Evolutionary conservation across 768 basidiomycete genomes (phyloP).

Genomic region (Lentinus brumalis): DNA sequence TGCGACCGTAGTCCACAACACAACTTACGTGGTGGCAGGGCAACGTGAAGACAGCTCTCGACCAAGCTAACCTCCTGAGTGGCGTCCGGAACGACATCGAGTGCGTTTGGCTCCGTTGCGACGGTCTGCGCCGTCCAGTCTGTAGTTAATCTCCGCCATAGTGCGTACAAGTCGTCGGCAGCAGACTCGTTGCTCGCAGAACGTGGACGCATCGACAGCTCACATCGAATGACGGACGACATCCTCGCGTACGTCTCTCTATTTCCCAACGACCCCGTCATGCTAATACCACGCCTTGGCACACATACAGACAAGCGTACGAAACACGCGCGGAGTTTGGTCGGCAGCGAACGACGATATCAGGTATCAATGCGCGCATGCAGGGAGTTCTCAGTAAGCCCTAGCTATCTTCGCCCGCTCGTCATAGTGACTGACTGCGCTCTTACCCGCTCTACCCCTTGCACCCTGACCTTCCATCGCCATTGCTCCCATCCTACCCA

Average conservation of each 20-base stretch:
- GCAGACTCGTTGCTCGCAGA: constrained; percentile 88
- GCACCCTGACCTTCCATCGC: not conserved
- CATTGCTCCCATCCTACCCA: not conserved
- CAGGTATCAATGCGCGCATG: constrained; percentile 85
- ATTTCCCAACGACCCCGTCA: no score
- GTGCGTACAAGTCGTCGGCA: constrained; percentile 88
- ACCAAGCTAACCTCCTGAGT: constrained; percentile 83
- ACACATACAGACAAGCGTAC: constrained; percentile 80
- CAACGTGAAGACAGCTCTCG: constrained; percentile 80
- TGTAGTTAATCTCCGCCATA: constrained; percentile 32
- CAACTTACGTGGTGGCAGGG: constrained; percentile 42
- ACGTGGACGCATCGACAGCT: constrained; percentile 86
- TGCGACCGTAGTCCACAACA: not conserved
- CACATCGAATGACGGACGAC: constrained; percentile 93
- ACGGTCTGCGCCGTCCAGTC: not conserved
- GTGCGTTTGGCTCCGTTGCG: constrained; percentile 44
- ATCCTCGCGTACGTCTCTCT: constrained; percentile 69
- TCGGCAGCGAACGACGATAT: constrained; percentile 73
- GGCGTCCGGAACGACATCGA: constrained; percentile 97
- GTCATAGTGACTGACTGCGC: not conserved
- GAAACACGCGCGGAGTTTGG: constrained; percentile 93
- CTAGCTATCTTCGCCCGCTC: not conserved
- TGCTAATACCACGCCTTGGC: constrained; percentile 1
- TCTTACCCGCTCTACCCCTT: not conserved
- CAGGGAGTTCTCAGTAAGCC: constrained; percentile 75